Percentiles rank a stretch among this genome's conserved stretches.
Conservation (phyloP, 2,329 filamentous ascomycete species). For the Diaporthe australafricana region DNA sequence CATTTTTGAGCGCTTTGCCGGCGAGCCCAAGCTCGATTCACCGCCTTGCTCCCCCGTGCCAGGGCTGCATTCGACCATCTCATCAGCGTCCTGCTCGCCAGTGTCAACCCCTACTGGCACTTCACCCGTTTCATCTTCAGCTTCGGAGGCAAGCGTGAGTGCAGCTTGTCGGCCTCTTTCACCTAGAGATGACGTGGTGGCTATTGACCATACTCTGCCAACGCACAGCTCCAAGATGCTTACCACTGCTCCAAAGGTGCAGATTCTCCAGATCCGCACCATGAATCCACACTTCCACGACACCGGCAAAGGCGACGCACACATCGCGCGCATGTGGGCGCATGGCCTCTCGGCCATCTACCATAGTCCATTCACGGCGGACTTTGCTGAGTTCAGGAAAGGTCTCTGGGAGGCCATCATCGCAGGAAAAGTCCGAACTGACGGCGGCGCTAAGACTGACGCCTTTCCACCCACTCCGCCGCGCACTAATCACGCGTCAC, state of each 20-base stretch:
- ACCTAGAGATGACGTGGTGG: not conserved
- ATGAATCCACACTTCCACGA: conserved; percentile 48
- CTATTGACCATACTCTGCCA: not conserved
- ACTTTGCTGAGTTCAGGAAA: conserved; percentile 11
- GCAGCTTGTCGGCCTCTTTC: not conserved
- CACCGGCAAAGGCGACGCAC: conserved; percentile 42
- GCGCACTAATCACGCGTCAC: not conserved
- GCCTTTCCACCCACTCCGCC: not conserved
- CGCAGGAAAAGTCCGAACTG: not conserved
- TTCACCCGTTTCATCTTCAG: conserved; percentile 13
- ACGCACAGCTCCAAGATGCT: not conserved
- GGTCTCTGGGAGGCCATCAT: conserved; percentile 17
- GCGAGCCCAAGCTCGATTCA: not conserved
- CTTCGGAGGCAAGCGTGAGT: not conserved
- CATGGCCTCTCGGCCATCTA: conserved; percentile 46
- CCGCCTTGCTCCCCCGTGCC: not conserved
- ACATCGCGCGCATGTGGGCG: conserved; percentile 46
- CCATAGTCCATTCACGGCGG: conserved; percentile 39
- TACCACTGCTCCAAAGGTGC: conserved; percentile 28
- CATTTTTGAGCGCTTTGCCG: conserved; percentile 42
- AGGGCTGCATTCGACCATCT: not conserved
- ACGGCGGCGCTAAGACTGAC: not conserved
- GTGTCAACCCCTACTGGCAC: not conserved
- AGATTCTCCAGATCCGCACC: conserved; percentile 47
- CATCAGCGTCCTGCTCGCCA: conserved; percentile 21